Evolutionary conservation across 345 rosid genomes (phyloP).

Genomic region (Punica granatum): DNA sequence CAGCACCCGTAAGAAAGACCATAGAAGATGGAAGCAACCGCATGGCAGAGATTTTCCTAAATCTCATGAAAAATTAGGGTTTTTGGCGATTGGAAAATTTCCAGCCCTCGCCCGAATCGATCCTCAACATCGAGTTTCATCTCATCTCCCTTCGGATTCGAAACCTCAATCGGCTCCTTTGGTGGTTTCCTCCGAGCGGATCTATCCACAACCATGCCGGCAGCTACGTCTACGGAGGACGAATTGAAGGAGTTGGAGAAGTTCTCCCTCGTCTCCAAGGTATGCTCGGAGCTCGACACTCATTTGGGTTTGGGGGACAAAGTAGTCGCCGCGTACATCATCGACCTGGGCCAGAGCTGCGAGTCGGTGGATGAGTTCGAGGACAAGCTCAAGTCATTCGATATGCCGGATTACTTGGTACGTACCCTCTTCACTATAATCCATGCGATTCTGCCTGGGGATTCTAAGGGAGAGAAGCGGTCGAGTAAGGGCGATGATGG

Average conservation of each 20-base stretch:
- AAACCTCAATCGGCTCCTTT: background rate
- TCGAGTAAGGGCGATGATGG: slow-evolving; percentile 18
- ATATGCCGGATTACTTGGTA: slow-evolving; percentile 86
- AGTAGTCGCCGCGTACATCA: slow-evolving; percentile 68
- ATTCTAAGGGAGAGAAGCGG: slow-evolving; percentile 33
- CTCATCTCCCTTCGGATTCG: background rate
- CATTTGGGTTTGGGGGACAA: slow-evolving; percentile 74
- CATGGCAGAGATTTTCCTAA: too few relatives aligned
- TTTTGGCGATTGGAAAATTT: background rate
- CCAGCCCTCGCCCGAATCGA: background rate
- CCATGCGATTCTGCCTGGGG: slow-evolving; percentile 76
- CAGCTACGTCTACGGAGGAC: slow-evolving; percentile 11
- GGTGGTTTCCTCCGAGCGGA: background rate
- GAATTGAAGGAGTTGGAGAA: slow-evolving; percentile 44
- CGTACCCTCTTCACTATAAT: slow-evolving; percentile 67
- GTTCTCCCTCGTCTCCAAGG: slow-evolving; percentile 73
- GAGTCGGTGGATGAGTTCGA: slow-evolving; percentile 68
- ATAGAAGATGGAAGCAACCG: too few relatives aligned
- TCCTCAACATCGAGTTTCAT: background rate
- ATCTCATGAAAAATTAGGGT: slow-evolving; percentile 8
- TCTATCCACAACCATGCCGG: slow-evolving; percentile 2
- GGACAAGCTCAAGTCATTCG: slow-evolving; percentile 57
- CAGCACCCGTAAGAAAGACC: too few relatives aligned
- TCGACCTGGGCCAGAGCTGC: slow-evolving; percentile 55
- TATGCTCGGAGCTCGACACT: slow-evolving; percentile 70